Evolutionary conservation across 495 filamentous ascomycete genomes (phyloP).

Genomic region (Monascus purpureus): DNA sequence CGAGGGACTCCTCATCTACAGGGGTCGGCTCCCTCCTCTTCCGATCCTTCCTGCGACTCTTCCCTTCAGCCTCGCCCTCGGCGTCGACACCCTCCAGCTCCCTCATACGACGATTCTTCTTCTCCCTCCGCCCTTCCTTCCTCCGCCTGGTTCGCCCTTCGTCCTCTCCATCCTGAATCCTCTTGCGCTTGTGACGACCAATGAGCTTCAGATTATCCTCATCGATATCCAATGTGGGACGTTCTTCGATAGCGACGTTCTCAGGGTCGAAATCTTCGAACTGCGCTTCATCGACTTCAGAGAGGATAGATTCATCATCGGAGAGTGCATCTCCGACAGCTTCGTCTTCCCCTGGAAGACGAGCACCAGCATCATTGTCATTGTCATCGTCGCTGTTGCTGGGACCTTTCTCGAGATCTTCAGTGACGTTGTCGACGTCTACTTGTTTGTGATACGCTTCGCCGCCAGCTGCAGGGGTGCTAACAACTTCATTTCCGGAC

Average conservation of each 20-base stretch:
- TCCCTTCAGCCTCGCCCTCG: constrained; percentile 42
- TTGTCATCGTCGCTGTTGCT: too few species aligned
- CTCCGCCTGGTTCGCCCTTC: constrained; percentile 48
- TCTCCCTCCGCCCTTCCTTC: constrained; percentile 62
- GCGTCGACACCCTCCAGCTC: constrained; percentile 27
- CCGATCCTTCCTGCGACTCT: constrained; percentile 37
- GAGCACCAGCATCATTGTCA: constrained; percentile 14
- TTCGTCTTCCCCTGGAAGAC: too few species aligned
- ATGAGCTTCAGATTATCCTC: constrained; percentile 70
- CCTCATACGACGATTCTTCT: constrained; percentile 52
- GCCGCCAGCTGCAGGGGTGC: not conserved
- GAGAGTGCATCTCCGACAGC: constrained; percentile 33
- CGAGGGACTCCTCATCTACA: constrained; percentile 50
- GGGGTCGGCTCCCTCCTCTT: constrained; percentile 37
- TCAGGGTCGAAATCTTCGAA: constrained; percentile 84
- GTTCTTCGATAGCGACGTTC: constrained; percentile 62
- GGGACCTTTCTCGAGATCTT: too few species aligned
- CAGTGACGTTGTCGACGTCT: constrained; percentile 5
- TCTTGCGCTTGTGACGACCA: constrained; percentile 69
- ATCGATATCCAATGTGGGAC: constrained; percentile 67
- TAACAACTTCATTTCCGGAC: not conserved
- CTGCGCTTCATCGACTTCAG: constrained; percentile 88
- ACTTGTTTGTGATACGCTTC: not conserved
- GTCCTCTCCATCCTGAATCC: constrained; percentile 44
- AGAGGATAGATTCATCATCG: constrained; percentile 74